These are phyloP conservation scores for Sporisorium iseilematis-ciliati DNA, from an alignment of 1,284 basidiomycete species.

Conservation along the genomic window DNA sequence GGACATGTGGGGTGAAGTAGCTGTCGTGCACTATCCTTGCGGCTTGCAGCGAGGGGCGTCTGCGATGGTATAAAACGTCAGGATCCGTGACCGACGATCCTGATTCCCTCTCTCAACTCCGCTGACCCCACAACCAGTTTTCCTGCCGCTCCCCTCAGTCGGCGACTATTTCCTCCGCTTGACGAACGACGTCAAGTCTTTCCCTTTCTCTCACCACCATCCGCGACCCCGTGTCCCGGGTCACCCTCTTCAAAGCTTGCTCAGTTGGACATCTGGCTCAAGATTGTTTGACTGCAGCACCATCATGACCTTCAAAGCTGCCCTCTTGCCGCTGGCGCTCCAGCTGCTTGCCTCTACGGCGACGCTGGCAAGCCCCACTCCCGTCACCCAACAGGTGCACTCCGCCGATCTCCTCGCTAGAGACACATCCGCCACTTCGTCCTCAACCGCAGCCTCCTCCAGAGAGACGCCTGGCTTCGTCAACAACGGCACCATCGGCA, in stretches of 20 bases:
- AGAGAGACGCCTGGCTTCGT: constrained; percentile 57
- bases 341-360: constrained; percentile 36
- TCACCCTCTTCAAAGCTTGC: background rate
- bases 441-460: constrained; percentile 20
- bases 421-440: constrained; percentile 10
- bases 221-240: background rate
- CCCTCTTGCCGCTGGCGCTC: constrained; percentile 32
- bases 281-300: background rate
- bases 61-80: constrained; percentile 21
- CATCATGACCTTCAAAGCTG: constrained; percentile 26
- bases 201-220: constrained; percentile 3
- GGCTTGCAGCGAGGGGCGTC: background rate
- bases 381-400: constrained; percentile 10
- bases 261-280: background rate
- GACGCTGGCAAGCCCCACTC: constrained; percentile 25
- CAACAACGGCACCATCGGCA: constrained; percentile 62
- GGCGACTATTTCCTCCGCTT: constrained; percentile 14
- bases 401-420: constrained; percentile 7
- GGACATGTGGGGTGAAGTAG: background rate
- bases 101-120: constrained; percentile 11
- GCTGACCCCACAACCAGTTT: constrained; percentile 24
- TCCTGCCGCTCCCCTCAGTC: constrained; percentile 3
- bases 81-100: background rate
- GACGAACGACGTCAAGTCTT: background rate
- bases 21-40: constrained; percentile 1